Conservation (phyloP, 1,284 basidiomycete species). For the Trichosporon sp. region DNA sequence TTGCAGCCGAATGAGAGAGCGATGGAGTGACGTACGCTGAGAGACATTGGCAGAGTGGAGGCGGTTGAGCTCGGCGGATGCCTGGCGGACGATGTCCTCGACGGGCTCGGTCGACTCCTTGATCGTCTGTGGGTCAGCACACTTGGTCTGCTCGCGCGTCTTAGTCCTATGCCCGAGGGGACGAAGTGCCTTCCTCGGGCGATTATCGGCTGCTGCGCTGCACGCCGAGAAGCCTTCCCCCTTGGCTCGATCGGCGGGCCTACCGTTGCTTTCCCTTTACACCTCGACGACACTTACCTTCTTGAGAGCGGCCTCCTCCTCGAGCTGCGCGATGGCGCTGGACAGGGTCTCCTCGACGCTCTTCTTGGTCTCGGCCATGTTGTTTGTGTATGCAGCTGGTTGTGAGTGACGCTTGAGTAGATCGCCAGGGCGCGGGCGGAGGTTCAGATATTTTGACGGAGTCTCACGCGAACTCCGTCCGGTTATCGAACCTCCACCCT, state of each 20-base stretch:
- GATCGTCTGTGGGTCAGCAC: slow-evolving; percentile 27
- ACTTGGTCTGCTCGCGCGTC: neutral
- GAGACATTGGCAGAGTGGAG: slow-evolving; percentile 38
- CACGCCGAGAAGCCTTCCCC: too few species aligned
- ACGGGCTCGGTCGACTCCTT: slow-evolving; percentile 44
- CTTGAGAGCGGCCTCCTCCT: slow-evolving; percentile 42
- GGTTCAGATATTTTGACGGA: neutral
- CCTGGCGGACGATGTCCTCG: slow-evolving; percentile 38
- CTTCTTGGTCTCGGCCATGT: slow-evolving; percentile 3
- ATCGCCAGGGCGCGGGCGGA: neutral
- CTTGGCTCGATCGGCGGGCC: too few species aligned
- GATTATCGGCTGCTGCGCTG: too few species aligned
- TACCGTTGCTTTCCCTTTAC: neutral
- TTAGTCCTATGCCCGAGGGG: neutral
- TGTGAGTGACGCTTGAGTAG: neutral
- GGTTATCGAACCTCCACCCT: neutral
- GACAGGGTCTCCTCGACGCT: slow-evolving; percentile 27
- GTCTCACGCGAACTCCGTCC: neutral
- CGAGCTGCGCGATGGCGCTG: slow-evolving; percentile 39
- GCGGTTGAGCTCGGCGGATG: slow-evolving; percentile 41
- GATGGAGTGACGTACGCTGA: slow-evolving; percentile 30
- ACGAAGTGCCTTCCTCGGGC: too few species aligned
- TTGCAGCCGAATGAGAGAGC: too few species aligned
- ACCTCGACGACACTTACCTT: slow-evolving; percentile 30
- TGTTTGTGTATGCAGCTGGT: neutral